These are phyloP conservation scores for Aspergillus incahuasiensis DNA, from an alignment of 495 filamentous ascomycete species.

Conservation along the genomic window DNA sequence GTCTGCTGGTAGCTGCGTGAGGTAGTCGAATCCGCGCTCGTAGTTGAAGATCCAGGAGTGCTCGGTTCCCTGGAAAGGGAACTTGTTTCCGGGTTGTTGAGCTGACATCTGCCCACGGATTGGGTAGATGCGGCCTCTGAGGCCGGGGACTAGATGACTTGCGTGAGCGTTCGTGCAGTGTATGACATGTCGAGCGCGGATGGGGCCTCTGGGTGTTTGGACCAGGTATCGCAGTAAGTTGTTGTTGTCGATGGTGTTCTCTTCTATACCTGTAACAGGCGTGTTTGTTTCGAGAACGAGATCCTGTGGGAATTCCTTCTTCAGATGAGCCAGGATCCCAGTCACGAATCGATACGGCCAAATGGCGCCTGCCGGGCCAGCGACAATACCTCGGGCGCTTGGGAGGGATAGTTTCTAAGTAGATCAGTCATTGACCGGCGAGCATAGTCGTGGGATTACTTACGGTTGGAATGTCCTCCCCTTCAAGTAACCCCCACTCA, in stretches of 20 bases:
- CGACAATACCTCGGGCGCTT: conserved; percentile 40
- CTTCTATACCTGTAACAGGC: conserved; percentile 43
- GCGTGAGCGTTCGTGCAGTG: conserved; percentile 80
- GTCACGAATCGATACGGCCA: conserved; percentile 84
- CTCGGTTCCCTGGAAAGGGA: conserved; percentile 24
- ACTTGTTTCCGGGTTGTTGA: conserved; percentile 49
- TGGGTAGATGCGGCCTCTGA: conserved; percentile 69
- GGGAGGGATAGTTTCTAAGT: conserved; percentile 39
- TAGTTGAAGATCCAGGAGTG: conserved; percentile 42
- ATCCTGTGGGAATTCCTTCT: conserved; percentile 27
- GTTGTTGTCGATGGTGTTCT: conserved; percentile 1
- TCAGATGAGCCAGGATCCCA: conserved; percentile 54
- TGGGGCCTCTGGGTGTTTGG: conserved; percentile 57
- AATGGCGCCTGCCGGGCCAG: conserved; percentile 42
- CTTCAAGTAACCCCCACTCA: conserved; percentile 27
- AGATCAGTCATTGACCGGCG: no score
- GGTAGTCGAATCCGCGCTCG: conserved; percentile 71
- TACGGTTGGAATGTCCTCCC: conserved; percentile 23
- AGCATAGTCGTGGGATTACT: no score
- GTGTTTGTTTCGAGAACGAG: conserved; percentile 76
- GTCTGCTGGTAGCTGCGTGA: conserved; percentile 58
- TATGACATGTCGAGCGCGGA: conserved; percentile 56
- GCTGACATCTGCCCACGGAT: conserved; percentile 68
- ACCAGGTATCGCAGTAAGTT: conserved; percentile 30
- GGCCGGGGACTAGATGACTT: conserved; percentile 62